Evolutionary conservation across 225 moss, liverwort and hornwort species (phyloP), one percentile per base, ranked within the genome.

Genomic region (Thuidium tamariscinum): DNA sequence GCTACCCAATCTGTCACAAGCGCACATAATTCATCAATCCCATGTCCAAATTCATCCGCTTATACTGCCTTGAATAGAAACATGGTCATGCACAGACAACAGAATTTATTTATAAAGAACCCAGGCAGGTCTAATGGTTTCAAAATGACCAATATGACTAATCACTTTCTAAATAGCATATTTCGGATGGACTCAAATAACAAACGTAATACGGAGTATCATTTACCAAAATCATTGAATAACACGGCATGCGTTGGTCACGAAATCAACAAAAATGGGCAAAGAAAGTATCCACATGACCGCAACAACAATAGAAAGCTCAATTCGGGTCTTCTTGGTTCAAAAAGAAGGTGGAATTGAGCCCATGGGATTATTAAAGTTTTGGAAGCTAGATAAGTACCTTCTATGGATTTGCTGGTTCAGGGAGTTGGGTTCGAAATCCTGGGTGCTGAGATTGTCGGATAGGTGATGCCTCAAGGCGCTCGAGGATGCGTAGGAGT

Each of bases 401-500:
- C 87, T 44, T 67, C 59, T 75, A 29, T 44, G 34, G 65, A 87
- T 57, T 87, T 88, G 90, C 48, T 85, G 85, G 82, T 87, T 90
- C 26, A 85, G 52, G 52, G 90, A 84, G 22, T 90, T 87, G 48
- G 79, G 85, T 74, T 92, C 90, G 54, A 88, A 90, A 8, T 27
- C 32, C 27, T 17, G 82, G 55, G 49, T 34, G 72, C 48, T 81
- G 52, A 88, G 4, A 86, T 64, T 75, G 10, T 82, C 86, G 27
- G 88, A 74, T 29, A 77, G 6, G 1, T 70, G 42, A 42, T 90
- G 70, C 49, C 61, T 63, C 74, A 88, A 71, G 66, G 88, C 29
- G 66, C 74, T 88, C 60, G 88, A 65, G 49, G 88, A 41, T 20
- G 86, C 37, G 79, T 48, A 65, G 49, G 81, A 61, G 66, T 37